Evolutionary conservation across 2,329 filamentous ascomycete species (phyloP), one percentile per base, ranked within the genome.

Genomic region (Scytalidium sp.): DNA sequence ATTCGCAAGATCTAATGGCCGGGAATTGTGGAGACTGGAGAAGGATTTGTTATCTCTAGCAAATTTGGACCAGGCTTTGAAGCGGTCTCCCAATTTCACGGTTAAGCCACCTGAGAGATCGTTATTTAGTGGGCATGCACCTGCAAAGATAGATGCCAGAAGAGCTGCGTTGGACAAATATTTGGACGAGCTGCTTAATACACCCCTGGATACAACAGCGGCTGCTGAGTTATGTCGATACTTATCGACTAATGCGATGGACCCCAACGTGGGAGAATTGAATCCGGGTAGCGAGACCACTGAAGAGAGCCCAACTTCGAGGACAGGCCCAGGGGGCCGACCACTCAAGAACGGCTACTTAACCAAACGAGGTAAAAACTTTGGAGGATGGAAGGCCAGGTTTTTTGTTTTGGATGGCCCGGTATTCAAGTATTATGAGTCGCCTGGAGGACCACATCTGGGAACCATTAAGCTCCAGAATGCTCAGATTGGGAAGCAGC

Each of bases 301-400:
- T n/a, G 65, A 62, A 20, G 68, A 73, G 36, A 64, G 67, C 29
- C 67, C 62, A 8, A 56, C 65, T 47, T 15, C 13, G 17, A 77
- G 68, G 62, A 71, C 74, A 3, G 81, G 83, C 0, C 76, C 82
- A 5, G 82, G 85, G 59, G 83, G 84, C 3, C 82, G 84, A 44
- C 83, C 87, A 8, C 78, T 85, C 51, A 90, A 90, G 63, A 92
- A 85, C 64, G 94, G 94, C 8, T 99, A 97, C 67, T 74, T 99
- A 45, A 97, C 94, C 2, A 99, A 99, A 73, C 83, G 89, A 59
- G 94, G 94, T 44, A 99, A 99, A 76, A 97, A 97, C 63, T 99
- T 99, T 71, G 94, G 94, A 46, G 94, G 94, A 44, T 99, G 94
- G 94, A 99, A 99, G 70, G 92, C 91, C 10, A 74, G 85, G 50